Base-by-base conservation (phyloP, 2,329 filamentous ascomycete species). In the Aspergillus clavatus region DNA sequence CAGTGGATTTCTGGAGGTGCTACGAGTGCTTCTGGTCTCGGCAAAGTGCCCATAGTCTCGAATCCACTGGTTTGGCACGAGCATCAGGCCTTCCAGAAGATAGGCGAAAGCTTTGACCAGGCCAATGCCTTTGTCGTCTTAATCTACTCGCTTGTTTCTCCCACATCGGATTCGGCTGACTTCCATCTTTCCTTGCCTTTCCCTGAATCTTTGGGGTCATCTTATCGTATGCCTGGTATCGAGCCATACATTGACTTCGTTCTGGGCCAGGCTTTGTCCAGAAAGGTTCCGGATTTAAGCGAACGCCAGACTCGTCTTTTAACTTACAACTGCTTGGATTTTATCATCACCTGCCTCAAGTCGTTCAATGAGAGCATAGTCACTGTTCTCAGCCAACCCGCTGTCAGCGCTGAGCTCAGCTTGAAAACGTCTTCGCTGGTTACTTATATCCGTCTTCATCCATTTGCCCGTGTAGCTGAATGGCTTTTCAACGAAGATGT, bases 401-500 rank as follows among this genome's bases (percentile, higher is more conserved):
- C 79, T 48, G 75, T 94, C 23, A 74, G 80, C 21, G 82, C 95
- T 12, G 89, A 96, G 62, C 71, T 78, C 7, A 80, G 86, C 12
- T 87, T 95, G 53, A 78, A 65, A 78, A 78, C 87, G 3, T 85
- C 84, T 2, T 86, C 87, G 45, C 74, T 97, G 4, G 81, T 83
- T 40, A 78, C 80, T 5, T 99, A 98, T 62, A 82, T 93, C 47
- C 81, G 83, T 19, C 78, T 95, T 42, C 94, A 98, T 69, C 91
- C 94, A 0, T 98, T 97, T 60, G 83, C 87, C 3, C 82, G 94
- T 47, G 84, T 95, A 12, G 96, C 97, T 87, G 93, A 98, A 62
- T 97, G 93, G 89, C 81, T 98, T 69, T 95, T 95, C 68, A 96
- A 95, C 62, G 88, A 94, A 59, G 88, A 86, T 53, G 87, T 96